phyloP scores from a whole-genome alignment of 2,329 filamentous ascomycete species.

The Didymella arachidicola region DNA sequence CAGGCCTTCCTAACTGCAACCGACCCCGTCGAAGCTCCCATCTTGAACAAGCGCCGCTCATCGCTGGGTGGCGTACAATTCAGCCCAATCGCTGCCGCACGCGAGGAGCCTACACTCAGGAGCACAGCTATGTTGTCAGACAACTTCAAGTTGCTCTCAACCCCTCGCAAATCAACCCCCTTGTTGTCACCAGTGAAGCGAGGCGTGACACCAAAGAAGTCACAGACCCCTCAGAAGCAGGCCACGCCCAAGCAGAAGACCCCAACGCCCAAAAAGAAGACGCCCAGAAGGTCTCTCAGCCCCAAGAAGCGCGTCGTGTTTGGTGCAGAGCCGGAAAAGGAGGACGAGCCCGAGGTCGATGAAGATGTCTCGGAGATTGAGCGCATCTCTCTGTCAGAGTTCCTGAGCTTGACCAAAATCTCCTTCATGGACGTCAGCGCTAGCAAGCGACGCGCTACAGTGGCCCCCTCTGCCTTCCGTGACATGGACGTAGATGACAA shows the following conservation, averaged over 20 bases:
- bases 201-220: constrained; percentile 48
- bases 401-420: constrained; percentile 93
- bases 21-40: constrained; percentile 47
- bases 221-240: constrained; percentile 49
- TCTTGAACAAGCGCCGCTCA: constrained; percentile 46
- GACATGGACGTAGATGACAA: constrained; percentile 51
- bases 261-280: constrained; percentile 45
- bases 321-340: constrained; percentile 35
- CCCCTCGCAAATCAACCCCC: constrained; percentile 56
- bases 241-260: constrained; percentile 52
- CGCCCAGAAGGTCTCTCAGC: constrained; percentile 42
- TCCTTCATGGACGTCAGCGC: constrained; percentile 99
- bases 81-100: constrained; percentile 42
- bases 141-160: constrained; percentile 58
- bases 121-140: constrained; percentile 50
- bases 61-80: constrained; percentile 47
- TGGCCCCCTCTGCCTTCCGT: constrained; percentile 52
- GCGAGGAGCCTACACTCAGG: constrained; percentile 42
- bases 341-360: constrained; percentile 29
- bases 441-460: constrained; percentile 88
- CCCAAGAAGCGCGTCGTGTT: constrained; percentile 47
- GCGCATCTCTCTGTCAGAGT: constrained; percentile 85
- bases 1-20: constrained; percentile 35
- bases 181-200: constrained; percentile 54
- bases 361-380: constrained; percentile 56